Base-by-base conservation (phyloP, 176 grass and related monocot genomes). In the Avena atlantica region DNA sequence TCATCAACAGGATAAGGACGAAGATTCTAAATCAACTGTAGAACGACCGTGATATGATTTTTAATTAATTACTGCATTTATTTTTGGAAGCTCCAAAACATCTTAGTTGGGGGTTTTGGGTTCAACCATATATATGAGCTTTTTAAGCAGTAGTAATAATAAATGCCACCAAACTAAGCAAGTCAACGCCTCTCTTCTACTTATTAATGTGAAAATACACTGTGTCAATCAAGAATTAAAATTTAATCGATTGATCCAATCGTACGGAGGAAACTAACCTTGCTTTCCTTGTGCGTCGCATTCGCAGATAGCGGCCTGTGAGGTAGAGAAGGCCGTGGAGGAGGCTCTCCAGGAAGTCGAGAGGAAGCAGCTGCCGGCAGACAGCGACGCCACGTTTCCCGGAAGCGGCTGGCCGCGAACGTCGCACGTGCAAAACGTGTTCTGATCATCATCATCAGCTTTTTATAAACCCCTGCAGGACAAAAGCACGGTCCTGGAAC, bases 291-390 rank as follows among this genome's bases (percentile, higher is more conserved):
- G 6, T 4, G 81, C 36, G 19, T 68, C 65, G 20, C 21, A 10
- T 89, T 72, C 76, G 58, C 79, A 97, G 95, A 86, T 97, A 29
- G 88, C 92, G 84, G 81, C 87, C 45, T 74, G 12, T 6, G 95
- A 94, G 9, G 90, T 97, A 2, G 95, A 97, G 9, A 91, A 55
- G 66, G 86, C 86, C 20, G 86, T 97, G 45, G 90, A 97, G 76
- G 86, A 73, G 63, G 90, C 92, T 4, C 87, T 97, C 31, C 70
- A 83, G 25, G 84, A 92, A 87, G 86, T 73, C 4, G 90, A 91
- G 85, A 86, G 27, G 79, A 90, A 89, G 17, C 65, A 80, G 66
- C 73, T 76, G 48, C 64, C 40, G 36, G 37, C 64, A 3, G 64
- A 80, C 65, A 80, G 65, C 50, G 56, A 57, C 70, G 19, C 12